Evolutionary conservation across 768 basidiomycete genomes (phyloP).

Genomic region (Brasilioporus rufonigricans): DNA sequence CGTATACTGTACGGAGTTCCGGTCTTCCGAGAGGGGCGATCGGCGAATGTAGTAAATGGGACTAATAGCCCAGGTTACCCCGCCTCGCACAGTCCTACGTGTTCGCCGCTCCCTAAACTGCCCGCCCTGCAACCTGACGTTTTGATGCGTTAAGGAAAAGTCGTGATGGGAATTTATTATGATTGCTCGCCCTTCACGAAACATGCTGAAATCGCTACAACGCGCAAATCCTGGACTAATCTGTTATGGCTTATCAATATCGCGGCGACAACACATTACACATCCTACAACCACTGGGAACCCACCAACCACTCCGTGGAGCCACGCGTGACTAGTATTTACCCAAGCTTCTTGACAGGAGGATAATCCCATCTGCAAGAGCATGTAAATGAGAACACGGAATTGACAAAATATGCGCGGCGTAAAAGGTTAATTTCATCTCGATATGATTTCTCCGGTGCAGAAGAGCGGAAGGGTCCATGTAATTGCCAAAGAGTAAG

Average conservation of each 20-base stretch:
- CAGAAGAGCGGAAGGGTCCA: neutral
- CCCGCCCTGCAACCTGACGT: too few relatives aligned
- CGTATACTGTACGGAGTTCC: too few relatives aligned
- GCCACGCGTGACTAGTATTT: neutral
- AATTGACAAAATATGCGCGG: slow-evolving; percentile 55
- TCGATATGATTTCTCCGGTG: slow-evolving; percentile 35
- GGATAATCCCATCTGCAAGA: slow-evolving; percentile 42
- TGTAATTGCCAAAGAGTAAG: slow-evolving; percentile 16
- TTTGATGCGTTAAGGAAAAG: neutral
- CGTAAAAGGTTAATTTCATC: slow-evolving; percentile 70
- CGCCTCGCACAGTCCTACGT: too few relatives aligned
- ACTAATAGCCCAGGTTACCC: too few relatives aligned
- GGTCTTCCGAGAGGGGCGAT: too few relatives aligned
- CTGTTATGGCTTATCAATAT: neutral
- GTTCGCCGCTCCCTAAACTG: too few relatives aligned
- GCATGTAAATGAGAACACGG: slow-evolving; percentile 40
- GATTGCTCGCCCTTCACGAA: neutral
- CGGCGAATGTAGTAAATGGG: too few relatives aligned
- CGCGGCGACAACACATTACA: neutral
- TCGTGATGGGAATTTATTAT: neutral
- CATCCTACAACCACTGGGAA: neutral
- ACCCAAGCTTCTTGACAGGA: slow-evolving; percentile 27
- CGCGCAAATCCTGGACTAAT: neutral
- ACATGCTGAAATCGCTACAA: neutral
- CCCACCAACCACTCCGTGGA: neutral